Conservation (phyloP, 2,329 filamentous ascomycete species). For the Claviceps citrina region DNA sequence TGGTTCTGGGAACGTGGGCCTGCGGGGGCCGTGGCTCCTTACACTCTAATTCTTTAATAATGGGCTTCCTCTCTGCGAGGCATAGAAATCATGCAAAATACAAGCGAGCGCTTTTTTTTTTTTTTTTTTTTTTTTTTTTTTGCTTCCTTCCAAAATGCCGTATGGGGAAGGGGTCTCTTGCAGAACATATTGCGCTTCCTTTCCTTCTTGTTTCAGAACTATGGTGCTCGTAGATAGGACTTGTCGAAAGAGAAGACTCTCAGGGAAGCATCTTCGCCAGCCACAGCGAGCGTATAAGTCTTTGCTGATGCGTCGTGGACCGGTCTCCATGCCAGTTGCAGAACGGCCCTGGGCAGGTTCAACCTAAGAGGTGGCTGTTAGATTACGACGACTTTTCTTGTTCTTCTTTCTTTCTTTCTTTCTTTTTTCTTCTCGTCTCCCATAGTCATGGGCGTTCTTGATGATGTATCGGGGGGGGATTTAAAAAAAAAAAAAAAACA, state of each 20-base stretch:
- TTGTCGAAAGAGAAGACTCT: constrained; percentile 35
- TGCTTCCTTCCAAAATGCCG: not conserved
- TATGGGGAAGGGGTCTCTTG: too few relatives aligned
- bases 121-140: not conserved
- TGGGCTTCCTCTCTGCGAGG: too few relatives aligned
- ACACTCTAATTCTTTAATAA: too few relatives aligned
- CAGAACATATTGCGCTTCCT: too few relatives aligned
- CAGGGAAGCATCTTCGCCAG: constrained; percentile 46
- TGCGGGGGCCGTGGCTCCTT: too few relatives aligned
- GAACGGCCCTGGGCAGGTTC: constrained; percentile 45
- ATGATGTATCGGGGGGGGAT: too few relatives aligned
- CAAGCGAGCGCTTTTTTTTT: too few relatives aligned
- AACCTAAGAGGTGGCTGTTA: constrained; percentile 13
- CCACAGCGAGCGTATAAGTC: constrained; percentile 31
- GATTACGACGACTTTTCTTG: not conserved
- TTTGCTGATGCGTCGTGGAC: constrained; percentile 13
- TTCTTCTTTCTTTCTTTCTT: too few relatives aligned
- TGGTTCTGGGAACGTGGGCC: too few relatives aligned
- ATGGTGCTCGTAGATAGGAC: constrained; percentile 10
- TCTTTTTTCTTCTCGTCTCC: too few relatives aligned
- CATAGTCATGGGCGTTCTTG: too few relatives aligned
- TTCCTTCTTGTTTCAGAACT: not conserved
- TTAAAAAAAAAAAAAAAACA: not conserved
- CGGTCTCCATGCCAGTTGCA: constrained; percentile 57
- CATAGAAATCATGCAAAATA: too few relatives aligned